Percentiles rank a stretch among this genome's conserved stretches.
These are phyloP conservation scores for Parafenestella ontariensis DNA, from an alignment of 2,329 filamentous ascomycete genomes.

Conservation along the genomic window DNA sequence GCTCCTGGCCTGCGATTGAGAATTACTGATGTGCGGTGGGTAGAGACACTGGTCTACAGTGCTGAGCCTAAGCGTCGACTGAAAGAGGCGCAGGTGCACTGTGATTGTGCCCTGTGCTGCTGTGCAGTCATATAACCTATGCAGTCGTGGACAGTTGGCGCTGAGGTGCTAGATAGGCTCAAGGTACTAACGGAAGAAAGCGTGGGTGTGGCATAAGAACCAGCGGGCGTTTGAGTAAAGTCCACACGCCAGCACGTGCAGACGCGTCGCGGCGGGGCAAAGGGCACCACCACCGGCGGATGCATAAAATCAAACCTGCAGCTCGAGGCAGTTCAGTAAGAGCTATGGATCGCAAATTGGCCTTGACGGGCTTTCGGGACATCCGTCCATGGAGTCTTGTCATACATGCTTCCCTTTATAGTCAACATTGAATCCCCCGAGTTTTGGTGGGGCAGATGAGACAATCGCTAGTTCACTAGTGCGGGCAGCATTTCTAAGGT, in stretches of 20 bases:
- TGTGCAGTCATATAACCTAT: background rate
- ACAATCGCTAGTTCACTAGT: constrained; percentile 45
- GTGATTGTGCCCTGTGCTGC: no score
- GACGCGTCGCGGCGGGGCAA: constrained; percentile 13
- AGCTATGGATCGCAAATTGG: no score
- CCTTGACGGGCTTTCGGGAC: no score
- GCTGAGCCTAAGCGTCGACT: background rate
- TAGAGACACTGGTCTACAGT: background rate
- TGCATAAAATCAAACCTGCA: background rate
- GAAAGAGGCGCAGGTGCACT: background rate
- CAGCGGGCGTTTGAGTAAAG: background rate
- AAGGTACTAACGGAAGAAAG: no score
- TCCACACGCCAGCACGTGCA: constrained; percentile 13
- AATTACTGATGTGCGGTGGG: background rate
- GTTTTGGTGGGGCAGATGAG: constrained; percentile 31
- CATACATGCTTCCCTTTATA: background rate
- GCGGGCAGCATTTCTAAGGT: constrained; percentile 32
- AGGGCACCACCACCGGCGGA: background rate
- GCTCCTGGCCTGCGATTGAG: no score
- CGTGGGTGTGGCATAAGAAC: no score
- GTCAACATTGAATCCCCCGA: background rate
- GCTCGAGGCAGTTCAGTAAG: no score
- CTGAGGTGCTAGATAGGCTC: background rate
- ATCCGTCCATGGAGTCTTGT: no score
- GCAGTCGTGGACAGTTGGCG: background rate